Conservation (phyloP, 176 grass and related monocot species). For the Oryza nivara region DNA sequence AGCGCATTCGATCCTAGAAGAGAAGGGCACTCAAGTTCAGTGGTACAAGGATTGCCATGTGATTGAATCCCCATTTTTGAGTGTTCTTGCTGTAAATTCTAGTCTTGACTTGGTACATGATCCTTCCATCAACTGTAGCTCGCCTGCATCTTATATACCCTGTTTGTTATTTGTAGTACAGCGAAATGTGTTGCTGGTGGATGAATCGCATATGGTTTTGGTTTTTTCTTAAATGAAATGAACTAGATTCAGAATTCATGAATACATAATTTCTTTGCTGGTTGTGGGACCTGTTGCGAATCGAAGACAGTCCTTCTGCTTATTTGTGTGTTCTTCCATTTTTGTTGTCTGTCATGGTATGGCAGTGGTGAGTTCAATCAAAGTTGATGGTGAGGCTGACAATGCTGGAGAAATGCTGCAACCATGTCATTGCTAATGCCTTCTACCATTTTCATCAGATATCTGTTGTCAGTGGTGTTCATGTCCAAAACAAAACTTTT, state of each 20-base stretch:
- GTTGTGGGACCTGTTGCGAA: neutral
- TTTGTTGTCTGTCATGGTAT: neutral
- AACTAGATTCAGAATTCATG: conserved; percentile 24
- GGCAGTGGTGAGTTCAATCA: neutral
- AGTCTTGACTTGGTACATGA: conserved; percentile 41
- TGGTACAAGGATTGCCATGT: neutral
- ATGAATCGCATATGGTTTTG: neutral
- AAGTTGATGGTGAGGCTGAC: neutral
- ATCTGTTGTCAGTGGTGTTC: neutral
- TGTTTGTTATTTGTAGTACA: conserved; percentile 29
- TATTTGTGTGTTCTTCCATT: neutral
- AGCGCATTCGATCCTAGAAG: conserved; percentile 24
- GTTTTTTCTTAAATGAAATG: neutral
- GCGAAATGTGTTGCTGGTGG: conserved; percentile 11
- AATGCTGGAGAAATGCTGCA: conserved; percentile 18
- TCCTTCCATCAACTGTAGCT: conserved; percentile 26
- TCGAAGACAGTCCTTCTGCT: neutral
- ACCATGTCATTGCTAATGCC: neutral
- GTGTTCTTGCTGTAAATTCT: conserved; percentile 48
- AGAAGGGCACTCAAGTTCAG: neutral
- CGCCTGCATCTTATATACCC: conserved; percentile 5
- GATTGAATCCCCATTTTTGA: conserved; percentile 13
- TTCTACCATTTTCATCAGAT: neutral
- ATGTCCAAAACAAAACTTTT: neutral
- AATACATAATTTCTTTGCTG: neutral